Base-by-base conservation (phyloP, 176 grass and related monocot genomes). In the Neostapfia colusana region DNA sequence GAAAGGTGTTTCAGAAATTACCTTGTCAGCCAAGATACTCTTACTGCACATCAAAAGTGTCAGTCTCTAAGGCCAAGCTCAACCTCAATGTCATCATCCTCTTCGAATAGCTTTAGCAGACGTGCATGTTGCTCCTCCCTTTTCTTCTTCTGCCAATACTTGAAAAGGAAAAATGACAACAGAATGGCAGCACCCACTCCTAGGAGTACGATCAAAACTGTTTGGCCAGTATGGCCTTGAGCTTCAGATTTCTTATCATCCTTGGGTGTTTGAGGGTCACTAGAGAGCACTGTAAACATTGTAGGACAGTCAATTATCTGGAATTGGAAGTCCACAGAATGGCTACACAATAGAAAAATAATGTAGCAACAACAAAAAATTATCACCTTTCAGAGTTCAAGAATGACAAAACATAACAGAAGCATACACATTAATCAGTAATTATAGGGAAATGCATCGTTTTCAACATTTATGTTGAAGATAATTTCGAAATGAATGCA, bases 101-200 rank as follows among this genome's bases (percentile, higher is more conserved):
- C 92, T 78, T 95, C 89, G 50, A 95, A 95, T 27, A 95, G 86
- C 81, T 95, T 95, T 78, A 95, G 65, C 72, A 95, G 84, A 25
- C 92, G 81, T 68, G 92, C 89, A 54, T 95, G 92, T 54, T 95
- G 92, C 50, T 95, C 89, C 83, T 91, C 89, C 75, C 92, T 95
- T 76, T 95, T 95, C 92, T 91, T 95, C 81, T 91, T 95, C 57
- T 95, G 92, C 92, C 92, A 95, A 58, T 91, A 91, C 86, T 95
- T 95, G 86, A 91, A 95, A 76, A 95, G 81, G 69, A 87, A 79
- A 79, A 91, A 91, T 7, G 89, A 88, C 58, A 95, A 58, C 53
- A 81, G 64, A 73, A 78, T 41, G 7, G 51, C 77, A 55, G 76
- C 73, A 5, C 84, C 92, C 35, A 95, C 50, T 75, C 80, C 92